These are phyloP conservation scores for Phytopythium boreale DNA, from an alignment of 352 stramenopile genomes.

Conservation along the genomic window DNA sequence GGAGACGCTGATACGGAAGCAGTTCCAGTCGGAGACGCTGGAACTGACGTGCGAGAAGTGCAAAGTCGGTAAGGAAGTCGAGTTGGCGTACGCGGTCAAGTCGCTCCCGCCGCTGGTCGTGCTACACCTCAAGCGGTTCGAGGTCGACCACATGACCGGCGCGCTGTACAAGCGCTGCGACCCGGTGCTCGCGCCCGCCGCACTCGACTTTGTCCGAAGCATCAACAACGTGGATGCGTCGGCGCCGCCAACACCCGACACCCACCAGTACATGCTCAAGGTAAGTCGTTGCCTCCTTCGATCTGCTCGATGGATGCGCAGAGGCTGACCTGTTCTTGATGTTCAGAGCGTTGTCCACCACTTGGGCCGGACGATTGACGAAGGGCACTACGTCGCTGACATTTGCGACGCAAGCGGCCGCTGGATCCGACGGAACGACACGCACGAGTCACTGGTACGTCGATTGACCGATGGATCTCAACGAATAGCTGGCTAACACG, in stretches of 20 bases:
- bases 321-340: slow-evolving; percentile 2
- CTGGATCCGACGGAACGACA: slow-evolving; percentile 84
- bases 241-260: background rate
- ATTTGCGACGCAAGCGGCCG: slow-evolving; percentile 44
- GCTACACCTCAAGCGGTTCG: slow-evolving; percentile 85
- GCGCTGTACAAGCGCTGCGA: slow-evolving; percentile 82
- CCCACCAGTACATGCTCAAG: slow-evolving; percentile 46
- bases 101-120: slow-evolving; percentile 69
- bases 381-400: slow-evolving; percentile 85
- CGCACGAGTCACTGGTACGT: slow-evolving; percentile 69
- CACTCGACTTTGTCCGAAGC: slow-evolving; percentile 33
- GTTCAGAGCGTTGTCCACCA: slow-evolving; percentile 80
- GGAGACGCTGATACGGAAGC: slow-evolving; percentile 61
- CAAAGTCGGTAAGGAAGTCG: slow-evolving; percentile 60
- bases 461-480: background rate
- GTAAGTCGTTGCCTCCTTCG: slow-evolving; percentile 16
- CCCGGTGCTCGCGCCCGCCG: slow-evolving; percentile 53
- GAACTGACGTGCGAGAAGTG: slow-evolving; percentile 87
- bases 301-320: background rate
- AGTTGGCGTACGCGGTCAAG: slow-evolving; percentile 57
- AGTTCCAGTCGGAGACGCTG: slow-evolving; percentile 76
- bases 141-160: slow-evolving; percentile 64
- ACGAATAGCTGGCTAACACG: background rate
- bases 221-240: slow-evolving; percentile 30
- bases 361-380: slow-evolving; percentile 69